Evolutionary conservation across 2,329 filamentous ascomycete species (phyloP), one percentile per base, ranked within the genome.

Genomic region (Diaporthe ampelina): DNA sequence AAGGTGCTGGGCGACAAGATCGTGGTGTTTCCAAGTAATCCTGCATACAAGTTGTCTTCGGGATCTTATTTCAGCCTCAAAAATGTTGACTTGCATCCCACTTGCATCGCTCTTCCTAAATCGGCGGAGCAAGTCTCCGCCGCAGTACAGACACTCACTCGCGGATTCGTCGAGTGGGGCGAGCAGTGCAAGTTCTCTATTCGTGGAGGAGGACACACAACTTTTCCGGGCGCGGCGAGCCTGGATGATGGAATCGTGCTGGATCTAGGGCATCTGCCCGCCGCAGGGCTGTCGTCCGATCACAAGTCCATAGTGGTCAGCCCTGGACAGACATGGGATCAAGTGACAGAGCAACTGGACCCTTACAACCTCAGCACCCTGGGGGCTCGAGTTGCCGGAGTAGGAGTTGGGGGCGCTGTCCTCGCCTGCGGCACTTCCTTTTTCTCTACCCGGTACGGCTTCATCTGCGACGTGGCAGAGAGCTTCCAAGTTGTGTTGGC

Each of bases 401-500:
- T 74, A 26, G 73, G 73, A 17, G 67, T 76, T 10, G 76, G 76
- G 21, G 76, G 76, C 2, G 72, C 73, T 32, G 57, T 61, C 1
- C 56, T 76, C 10, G 76, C 75, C 17, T 73, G 76, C n/a, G 73
- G 73, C 40, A 72, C 70, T 37, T 84, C 83, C 1, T 86, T 82
- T 78, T 83, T 85, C 77, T 82, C 84, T 13, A 78, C 81, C 6
- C 79, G 81, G 2, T 78, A 83, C 61, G 86, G 86, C 2, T 83
- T 84, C 57, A 82, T 80, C 56, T 84, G 82, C 72, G 85, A 85
- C 76, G 84, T 80, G 45, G 80, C 85, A 8, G 65, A 78, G 43
- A 82, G 80, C 67, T 85, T 79, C 58, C 79, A 86, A 72, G 80
- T 88, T 37, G 85, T 88, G 9, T 80, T 86, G 0, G 82, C 83